Evolutionary conservation across 805 yeast species (phyloP), one percentile per base, ranked within the genome.

Genomic region (Kregervanrija pseudodelftensis): DNA sequence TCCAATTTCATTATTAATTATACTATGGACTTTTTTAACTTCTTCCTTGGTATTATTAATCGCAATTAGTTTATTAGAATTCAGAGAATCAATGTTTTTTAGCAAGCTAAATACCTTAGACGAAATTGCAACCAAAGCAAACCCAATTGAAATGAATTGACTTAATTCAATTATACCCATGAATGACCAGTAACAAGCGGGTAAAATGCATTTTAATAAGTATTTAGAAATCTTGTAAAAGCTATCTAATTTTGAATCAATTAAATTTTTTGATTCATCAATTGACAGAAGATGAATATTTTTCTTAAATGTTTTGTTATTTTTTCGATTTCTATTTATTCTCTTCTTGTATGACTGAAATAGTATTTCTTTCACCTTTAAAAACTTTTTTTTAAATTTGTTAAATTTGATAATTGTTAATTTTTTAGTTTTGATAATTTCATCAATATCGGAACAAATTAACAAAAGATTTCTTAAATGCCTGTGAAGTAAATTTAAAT

Each of bases 71-170:
- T 45, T 35, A 31, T 17, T 39, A 30, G 37, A 46, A 17, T 49
- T 43, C n/a, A 33, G 39, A 3, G 14, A 33, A 28, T 37, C 37
- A 22, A 33, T 44, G 12, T 7, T 7, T 7, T 22, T 22, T 22
- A 22, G 7, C 4, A 58, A 34, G 4, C 45, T 32, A 36, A 68
- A 60, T 9, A 85, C 53, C 42, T 72, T 69, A 2, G 84, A 72
- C 34, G 78, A 52, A 14, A 67, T 42, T 0, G 85, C 95, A 3
- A 86, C 55, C 35, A 87, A 60, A 0, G 84, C 76, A 49, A 88
- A 71, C 2, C 95, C 95, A 11, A 88, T 59, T 1, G 81, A 74
- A 7, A 86, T 70, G 55, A 84, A 88, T 56, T 89, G 95, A 0
- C 90, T 95, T 47, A 80, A 69, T 1, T 83, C 80, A 8, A 88